phyloP scores from a whole-genome alignment of 1,284 basidiomycete genomes.

The Thelephora terrestris region DNA sequence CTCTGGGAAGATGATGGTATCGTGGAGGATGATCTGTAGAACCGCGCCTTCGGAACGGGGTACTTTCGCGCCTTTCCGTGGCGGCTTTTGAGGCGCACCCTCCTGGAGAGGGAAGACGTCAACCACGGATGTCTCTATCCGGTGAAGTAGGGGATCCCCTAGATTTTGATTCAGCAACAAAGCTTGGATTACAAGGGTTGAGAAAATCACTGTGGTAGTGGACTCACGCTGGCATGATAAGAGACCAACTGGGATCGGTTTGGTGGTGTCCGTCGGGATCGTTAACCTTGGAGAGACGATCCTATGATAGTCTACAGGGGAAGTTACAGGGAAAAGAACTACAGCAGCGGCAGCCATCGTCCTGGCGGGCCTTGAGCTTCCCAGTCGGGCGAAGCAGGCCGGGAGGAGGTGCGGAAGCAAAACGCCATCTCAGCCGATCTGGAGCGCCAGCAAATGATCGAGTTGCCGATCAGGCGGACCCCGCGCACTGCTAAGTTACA shows the following conservation, averaged over 20 bases:
- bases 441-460: too few species aligned
- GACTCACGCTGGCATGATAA: conserved; percentile 61
- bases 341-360: conserved; percentile 26
- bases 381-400: neutral
- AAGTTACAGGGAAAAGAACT: conserved; percentile 25
- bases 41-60: conserved; percentile 35
- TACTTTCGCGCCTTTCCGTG: conserved; percentile 42
- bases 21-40: conserved; percentile 61
- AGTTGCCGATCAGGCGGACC: neutral
- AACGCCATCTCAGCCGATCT: too few species aligned
- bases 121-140: conserved; percentile 45
- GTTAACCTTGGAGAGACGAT: conserved; percentile 46
- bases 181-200: conserved; percentile 4
- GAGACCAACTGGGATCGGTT: conserved; percentile 58
- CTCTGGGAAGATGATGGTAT: conserved; percentile 85
- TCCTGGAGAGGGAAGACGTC: conserved; percentile 33
- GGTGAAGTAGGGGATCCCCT: conserved; percentile 59
- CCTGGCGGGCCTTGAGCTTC: neutral
- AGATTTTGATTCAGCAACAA: conserved; percentile 9
- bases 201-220: conserved; percentile 4
- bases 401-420: too few species aligned
- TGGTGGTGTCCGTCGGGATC: conserved; percentile 38
- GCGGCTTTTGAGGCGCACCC: conserved; percentile 33
- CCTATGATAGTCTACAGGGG: conserved; percentile 51
- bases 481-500: too few species aligned